A percentile compares a stretch with the other conserved stretches of the same genome.
phyloP scores from a whole-genome alignment of 345 rosid species.

The Euphorbia pulcherrima region DNA sequence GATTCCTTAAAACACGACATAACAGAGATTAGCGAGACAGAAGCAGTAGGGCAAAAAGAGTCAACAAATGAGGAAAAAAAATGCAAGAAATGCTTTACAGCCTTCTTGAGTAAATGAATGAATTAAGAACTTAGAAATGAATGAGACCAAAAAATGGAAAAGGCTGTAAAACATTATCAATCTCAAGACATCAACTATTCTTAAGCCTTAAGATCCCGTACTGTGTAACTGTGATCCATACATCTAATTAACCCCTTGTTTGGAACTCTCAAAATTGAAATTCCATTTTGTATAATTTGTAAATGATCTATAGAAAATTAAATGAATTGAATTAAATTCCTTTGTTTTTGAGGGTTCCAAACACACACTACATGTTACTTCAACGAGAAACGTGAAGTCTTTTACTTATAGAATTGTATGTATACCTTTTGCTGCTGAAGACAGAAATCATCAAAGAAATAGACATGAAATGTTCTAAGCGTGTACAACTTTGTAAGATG shows the following conservation, averaged over 20 bases:
- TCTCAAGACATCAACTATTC: background rate
- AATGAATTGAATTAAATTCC: too few relatives aligned
- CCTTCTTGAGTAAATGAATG: background rate
- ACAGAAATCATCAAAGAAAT: background rate
- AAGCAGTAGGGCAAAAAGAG: background rate
- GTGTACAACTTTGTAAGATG: background rate
- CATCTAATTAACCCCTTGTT: too few relatives aligned
- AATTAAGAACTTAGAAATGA: background rate
- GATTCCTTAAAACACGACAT: slow-evolving; percentile 52
- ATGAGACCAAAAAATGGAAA: background rate
- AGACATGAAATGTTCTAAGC: background rate
- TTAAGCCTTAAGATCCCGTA: background rate
- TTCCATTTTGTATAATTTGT: too few relatives aligned
- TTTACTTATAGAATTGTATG: background rate
- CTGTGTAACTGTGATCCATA: too few relatives aligned
- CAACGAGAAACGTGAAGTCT: background rate
- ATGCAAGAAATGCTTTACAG: background rate
- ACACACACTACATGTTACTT: too few relatives aligned
- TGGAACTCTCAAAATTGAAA: too few relatives aligned
- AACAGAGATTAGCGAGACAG: slow-evolving; percentile 11
- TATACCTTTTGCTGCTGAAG: background rate
- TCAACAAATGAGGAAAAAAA: background rate
- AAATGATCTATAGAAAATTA: too few relatives aligned
- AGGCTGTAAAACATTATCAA: background rate
- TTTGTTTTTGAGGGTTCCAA: too few relatives aligned